Base-by-base conservation (phyloP, 2,329 filamentous ascomycete genomes). In the Coleophoma crateriformis region DNA sequence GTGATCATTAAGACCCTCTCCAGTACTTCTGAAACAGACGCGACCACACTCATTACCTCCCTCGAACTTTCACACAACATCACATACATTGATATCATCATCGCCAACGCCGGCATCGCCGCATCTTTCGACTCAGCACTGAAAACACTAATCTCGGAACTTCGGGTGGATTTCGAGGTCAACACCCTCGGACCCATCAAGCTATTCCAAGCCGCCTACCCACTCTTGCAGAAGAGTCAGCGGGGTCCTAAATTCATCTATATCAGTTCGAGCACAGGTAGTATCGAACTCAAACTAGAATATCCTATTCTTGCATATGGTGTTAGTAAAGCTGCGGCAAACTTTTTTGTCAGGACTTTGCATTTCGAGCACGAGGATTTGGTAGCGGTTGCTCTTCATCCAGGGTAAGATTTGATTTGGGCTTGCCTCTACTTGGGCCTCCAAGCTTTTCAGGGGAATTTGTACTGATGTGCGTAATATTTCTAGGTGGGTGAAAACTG, bases 61-160 rank as follows among this genome's bases (percentile, higher is more conserved):
- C 45, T 52, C 7, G 6, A 41, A 4, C 7, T 17, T 0, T 46
- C 13, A 13, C 19, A 54, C 15, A 65, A 64, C 2, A 71, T 80
- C 48, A 54, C 60, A 6, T 59, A 67, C 32, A 58, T 81, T 2
- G 72, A 81, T 53, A 59, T 75, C 10, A 63, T 81, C 3, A 71
- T 81, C 46, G 70, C 74, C 33, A 80, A 79, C 54, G 76, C 77
- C 0, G 77, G 70, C 10, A 65, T 71, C 3, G 61, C 61, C 3
- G 55, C 61, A 1, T 41, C 53, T 5, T 73, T 60, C 46, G 61
- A 63, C 0, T 27, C 50, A 10, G 53, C 55, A 0, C 61, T 69
- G 2, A 50, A 57, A 1, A 66, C 69, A 11, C 57, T 63, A 11
- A 57, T 68, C 12, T 62, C 64, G 5, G 66, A 70, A 11, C 47